These are phyloP conservation scores for Wallacemonas sp. DNA, from an alignment of 208 protist species.

Conservation along the genomic window DNA sequence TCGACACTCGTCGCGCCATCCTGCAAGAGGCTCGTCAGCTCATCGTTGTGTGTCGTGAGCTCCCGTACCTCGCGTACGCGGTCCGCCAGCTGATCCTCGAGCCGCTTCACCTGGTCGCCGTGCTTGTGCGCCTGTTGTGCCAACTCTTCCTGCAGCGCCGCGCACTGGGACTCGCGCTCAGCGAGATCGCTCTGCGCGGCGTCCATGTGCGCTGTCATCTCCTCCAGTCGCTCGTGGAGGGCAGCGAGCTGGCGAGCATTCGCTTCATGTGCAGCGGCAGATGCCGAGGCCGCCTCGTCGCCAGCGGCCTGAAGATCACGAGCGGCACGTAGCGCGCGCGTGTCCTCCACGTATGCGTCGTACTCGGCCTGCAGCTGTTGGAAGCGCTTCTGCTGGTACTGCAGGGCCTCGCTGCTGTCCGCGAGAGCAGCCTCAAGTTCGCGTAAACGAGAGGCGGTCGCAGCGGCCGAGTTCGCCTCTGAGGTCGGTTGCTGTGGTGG, in stretches of 20 bases:
- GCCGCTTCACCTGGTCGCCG: neutral
- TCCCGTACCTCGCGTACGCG: constrained; percentile 16
- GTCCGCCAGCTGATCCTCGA: constrained; percentile 17
- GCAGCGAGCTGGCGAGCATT: constrained; percentile 22
- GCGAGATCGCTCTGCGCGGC: constrained; percentile 29
- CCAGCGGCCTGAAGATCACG: constrained; percentile 17
- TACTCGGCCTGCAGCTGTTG: constrained; percentile 49
- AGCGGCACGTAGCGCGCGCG: constrained; percentile 1
- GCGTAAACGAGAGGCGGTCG: no score
- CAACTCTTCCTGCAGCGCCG: neutral
- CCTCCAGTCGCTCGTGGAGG: constrained; percentile 21
- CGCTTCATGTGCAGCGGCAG: constrained; percentile 15
- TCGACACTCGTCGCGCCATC: constrained; percentile 52
- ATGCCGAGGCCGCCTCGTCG: constrained; percentile 16
- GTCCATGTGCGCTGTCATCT: constrained; percentile 25
- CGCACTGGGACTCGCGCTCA: constrained; percentile 3
- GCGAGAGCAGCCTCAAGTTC: constrained; percentile 6
- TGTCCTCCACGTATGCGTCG: constrained; percentile 31
- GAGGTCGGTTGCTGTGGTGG: no score
- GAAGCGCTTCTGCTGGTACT: constrained; percentile 38
- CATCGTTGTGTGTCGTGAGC: constrained; percentile 29
- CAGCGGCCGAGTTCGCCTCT: no score
- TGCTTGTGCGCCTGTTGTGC: constrained; percentile 7
- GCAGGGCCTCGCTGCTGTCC: constrained; percentile 2
- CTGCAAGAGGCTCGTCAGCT: constrained; percentile 43